Percentiles rank a stretch among this genome's conserved stretches.
Evolutionary conservation across 495 filamentous ascomycete species (phyloP).

Genomic region (Glonium stellatum): DNA sequence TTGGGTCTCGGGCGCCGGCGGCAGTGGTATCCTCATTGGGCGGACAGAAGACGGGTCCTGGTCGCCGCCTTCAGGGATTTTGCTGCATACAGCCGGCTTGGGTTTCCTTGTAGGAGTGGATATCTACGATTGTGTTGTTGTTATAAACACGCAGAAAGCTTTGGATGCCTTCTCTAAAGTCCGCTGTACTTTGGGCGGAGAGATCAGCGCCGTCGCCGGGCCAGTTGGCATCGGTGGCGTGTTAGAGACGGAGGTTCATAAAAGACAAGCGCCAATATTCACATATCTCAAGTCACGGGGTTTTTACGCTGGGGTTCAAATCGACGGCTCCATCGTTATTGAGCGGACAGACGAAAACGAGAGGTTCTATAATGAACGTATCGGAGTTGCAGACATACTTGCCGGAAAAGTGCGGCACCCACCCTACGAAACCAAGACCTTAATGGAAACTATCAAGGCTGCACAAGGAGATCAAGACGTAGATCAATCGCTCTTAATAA

Average conservation of each 20-base stretch:
- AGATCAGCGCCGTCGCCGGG: conserved; percentile 69
- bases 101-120: conserved; percentile 89
- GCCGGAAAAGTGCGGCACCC: conserved; percentile 68
- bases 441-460: conserved; percentile 75
- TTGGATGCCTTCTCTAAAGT: conserved; percentile 73
- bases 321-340: conserved; percentile 78
- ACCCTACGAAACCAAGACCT: conserved; percentile 53
- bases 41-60: conserved; percentile 76
- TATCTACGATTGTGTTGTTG: conserved; percentile 86
- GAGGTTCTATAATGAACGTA: conserved; percentile 67
- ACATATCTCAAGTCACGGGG: conserved; percentile 85
- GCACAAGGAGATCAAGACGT: conserved; percentile 67
- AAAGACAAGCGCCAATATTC: conserved; percentile 66
- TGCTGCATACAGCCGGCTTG: conserved; percentile 77
- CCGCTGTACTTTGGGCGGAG: conserved; percentile 68
- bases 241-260: conserved; percentile 66
- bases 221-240: conserved; percentile 70
- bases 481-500: conserved; percentile 49
- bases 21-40: conserved; percentile 73
- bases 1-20: conserved; percentile 83
- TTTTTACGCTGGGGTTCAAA: conserved; percentile 70
- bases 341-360: conserved; percentile 88
- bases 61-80: conserved; percentile 81
- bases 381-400: conserved; percentile 73
- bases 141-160: conserved; percentile 77